Evolutionary conservation across 2,329 filamentous ascomycete species (phyloP).

Genomic region (Teratosphaeria destructans): DNA sequence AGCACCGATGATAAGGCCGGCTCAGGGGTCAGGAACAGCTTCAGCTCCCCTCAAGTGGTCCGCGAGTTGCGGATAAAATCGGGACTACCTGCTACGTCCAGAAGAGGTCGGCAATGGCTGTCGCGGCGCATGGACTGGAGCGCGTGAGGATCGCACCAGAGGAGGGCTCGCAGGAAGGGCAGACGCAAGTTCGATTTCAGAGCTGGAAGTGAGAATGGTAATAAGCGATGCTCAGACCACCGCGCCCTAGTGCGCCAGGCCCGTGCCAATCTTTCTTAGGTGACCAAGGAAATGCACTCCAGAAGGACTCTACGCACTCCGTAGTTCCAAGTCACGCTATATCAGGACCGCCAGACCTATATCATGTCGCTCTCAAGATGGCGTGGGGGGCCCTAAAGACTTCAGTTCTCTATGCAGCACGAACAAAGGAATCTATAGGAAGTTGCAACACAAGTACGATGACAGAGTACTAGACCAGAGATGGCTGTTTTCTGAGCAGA

Average conservation of each 20-base stretch:
- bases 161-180: no score
- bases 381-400: not conserved
- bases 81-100: no score
- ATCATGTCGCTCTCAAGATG: not conserved
- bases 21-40: not conserved
- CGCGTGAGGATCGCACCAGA: no score
- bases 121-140: no score
- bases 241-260: not conserved
- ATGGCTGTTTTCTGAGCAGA: not conserved
- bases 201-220: no score
- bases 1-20: not conserved
- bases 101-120: no score
- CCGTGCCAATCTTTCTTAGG: not conserved
- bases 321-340: not conserved
- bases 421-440: not conserved
- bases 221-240: not conserved
- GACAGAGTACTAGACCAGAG: not conserved
- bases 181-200: no score
- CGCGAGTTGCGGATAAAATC: no score
- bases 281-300: not conserved
- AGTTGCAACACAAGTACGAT: not conserved
- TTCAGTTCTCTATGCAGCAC: not conserved
- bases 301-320: not conserved
- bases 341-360: not conserved
- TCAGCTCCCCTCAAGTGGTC: no score